Conservation (phyloP, 75 land plant genomes). For the Larix kaempferi region DNA sequence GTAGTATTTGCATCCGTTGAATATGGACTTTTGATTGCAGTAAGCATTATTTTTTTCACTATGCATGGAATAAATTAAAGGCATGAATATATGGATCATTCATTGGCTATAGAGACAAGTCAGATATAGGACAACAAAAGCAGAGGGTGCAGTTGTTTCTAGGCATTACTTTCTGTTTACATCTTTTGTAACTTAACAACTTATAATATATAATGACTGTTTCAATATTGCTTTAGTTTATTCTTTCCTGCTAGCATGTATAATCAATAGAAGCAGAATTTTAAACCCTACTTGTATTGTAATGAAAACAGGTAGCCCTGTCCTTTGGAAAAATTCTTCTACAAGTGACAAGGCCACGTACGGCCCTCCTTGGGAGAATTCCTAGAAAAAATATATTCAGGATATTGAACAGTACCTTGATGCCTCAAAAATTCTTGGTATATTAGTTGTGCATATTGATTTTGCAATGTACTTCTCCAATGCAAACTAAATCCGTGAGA, state of each 20-base stretch:
- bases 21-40: slow-evolving; percentile 47
- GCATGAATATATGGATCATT: background rate
- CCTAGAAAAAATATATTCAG: slow-evolving; percentile 77
- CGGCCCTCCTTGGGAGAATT: slow-evolving; percentile 74
- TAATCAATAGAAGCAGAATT: background rate
- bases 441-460: slow-evolving; percentile 75
- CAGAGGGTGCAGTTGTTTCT: background rate
- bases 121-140: background rate
- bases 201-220: background rate
- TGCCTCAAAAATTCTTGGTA: slow-evolving; percentile 63
- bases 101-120: background rate
- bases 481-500: slow-evolving; percentile 84
- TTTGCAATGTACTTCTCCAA: slow-evolving; percentile 95
- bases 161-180: background rate
- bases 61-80: background rate
- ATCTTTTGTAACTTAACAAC: background rate
- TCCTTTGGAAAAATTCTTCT: slow-evolving; percentile 76
- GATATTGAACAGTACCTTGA: slow-evolving; percentile 78
- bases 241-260: background rate
- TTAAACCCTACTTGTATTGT: background rate
- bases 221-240: background rate
- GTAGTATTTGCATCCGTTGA: slow-evolving; percentile 40
- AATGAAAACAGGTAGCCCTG: slow-evolving; percentile 46
- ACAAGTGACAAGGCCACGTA: slow-evolving; percentile 81
- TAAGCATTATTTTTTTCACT: slow-evolving; percentile 14